phyloP scores from a whole-genome alignment of 1,284 basidiomycete genomes.

The Irpex sp. region DNA sequence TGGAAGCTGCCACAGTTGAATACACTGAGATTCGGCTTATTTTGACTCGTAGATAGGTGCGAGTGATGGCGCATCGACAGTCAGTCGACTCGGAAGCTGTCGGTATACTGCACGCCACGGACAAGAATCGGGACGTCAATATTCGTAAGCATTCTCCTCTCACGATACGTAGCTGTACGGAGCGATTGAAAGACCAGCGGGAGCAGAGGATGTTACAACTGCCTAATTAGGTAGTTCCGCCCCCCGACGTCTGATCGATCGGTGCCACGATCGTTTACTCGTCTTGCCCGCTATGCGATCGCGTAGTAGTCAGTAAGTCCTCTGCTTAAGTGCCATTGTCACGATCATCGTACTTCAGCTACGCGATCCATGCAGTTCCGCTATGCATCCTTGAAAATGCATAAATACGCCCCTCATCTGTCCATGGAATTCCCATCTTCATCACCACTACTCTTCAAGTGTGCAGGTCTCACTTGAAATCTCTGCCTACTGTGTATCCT shows the following conservation, averaged over 20 bases:
- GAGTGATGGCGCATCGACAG: not conserved
- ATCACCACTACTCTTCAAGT: conserved; percentile 9
- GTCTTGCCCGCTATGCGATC: not conserved
- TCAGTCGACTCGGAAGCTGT: too few relatives aligned
- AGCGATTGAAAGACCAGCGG: too few relatives aligned
- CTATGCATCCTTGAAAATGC: not conserved
- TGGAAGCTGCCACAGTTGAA: too few relatives aligned
- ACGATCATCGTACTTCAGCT: not conserved
- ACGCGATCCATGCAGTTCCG: not conserved
- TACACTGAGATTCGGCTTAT: too few relatives aligned
- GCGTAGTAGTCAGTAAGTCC: not conserved
- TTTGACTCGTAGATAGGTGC: too few relatives aligned
- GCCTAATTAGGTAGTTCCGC: not conserved
- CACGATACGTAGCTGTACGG: too few relatives aligned
- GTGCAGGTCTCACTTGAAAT: conserved; percentile 12
- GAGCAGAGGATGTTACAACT: not conserved
- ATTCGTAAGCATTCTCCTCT: too few relatives aligned
- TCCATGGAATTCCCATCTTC: not conserved
- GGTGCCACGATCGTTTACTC: not conserved
- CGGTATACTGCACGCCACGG: too few relatives aligned
- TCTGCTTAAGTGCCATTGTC: not conserved
- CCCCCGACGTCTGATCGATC: not conserved
- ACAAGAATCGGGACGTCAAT: not conserved
- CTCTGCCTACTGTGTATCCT: conserved; percentile 1
- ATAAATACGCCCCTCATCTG: conserved; percentile 1